phyloP scores from a whole-genome alignment of 805 yeast genomes.

The Ogataea methanolica region DNA sequence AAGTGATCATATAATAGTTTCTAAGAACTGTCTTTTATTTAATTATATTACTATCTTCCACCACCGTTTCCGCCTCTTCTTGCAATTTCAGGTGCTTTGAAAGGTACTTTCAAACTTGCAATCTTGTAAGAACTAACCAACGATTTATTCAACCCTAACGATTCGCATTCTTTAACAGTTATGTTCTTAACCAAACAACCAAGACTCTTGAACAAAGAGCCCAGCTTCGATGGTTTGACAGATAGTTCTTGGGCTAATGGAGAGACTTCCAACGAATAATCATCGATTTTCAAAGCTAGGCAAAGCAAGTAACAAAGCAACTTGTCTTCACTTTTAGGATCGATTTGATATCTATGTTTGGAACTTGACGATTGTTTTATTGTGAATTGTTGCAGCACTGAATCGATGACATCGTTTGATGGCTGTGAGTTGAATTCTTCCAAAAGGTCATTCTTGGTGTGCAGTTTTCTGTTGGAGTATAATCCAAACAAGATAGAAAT shows the following conservation, averaged over 20 bases:
- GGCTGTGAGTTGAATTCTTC: constrained; percentile 70
- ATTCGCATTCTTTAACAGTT: constrained; percentile 70
- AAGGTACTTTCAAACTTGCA: constrained; percentile 83
- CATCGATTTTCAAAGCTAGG: constrained; percentile 68
- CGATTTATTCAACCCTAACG: constrained; percentile 59
- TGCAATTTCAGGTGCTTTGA: constrained; percentile 79
- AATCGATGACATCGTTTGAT: constrained; percentile 67
- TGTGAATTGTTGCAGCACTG: constrained; percentile 68
- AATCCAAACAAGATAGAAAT: constrained; percentile 77
- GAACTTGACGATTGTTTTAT: constrained; percentile 59
- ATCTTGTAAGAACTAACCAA: constrained; percentile 57
- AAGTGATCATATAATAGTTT: no score
- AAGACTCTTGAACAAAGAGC: constrained; percentile 65
- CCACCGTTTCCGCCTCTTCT: constrained; percentile 45
- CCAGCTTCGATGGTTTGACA: constrained; percentile 69
- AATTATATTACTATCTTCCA: constrained; percentile 3
- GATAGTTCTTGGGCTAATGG: constrained; percentile 84
- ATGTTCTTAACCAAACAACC: constrained; percentile 79
- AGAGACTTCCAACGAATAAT: constrained; percentile 66
- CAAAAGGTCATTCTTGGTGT: constrained; percentile 53
- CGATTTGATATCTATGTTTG: constrained; percentile 63
- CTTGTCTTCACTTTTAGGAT: constrained; percentile 86
- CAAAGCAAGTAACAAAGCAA: constrained; percentile 75
- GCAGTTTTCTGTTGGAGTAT: constrained; percentile 65
- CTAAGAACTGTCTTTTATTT: not conserved